Percentiles rank a stretch among this genome's conserved stretches.
Conservation (phyloP, 2,329 filamentous ascomycete species). For the Nothomitra cinnamomea region DNA sequence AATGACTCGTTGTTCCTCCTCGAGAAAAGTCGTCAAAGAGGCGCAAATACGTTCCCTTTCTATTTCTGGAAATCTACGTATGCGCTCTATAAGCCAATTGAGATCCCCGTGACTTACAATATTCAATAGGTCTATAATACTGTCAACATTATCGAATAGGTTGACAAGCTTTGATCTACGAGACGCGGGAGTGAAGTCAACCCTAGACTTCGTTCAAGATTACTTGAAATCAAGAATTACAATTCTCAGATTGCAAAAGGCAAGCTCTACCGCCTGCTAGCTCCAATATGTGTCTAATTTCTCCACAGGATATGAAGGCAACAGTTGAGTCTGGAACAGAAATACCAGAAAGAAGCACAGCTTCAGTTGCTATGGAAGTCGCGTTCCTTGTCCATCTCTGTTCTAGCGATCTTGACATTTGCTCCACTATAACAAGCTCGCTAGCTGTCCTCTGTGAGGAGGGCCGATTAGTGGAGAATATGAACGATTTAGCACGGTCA, state of each 20-base stretch:
- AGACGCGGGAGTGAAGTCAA: slow-evolving; percentile 26
- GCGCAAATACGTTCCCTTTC: slow-evolving; percentile 12
- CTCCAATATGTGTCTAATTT: slow-evolving; percentile 8
- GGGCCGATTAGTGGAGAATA: slow-evolving; percentile 35
- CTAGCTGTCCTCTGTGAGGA: slow-evolving; percentile 47
- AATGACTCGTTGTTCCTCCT: slow-evolving; percentile 11
- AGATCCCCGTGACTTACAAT: background rate
- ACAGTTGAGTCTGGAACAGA: slow-evolving; percentile 26
- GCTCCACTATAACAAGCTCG: slow-evolving; percentile 45
- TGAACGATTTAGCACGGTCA: slow-evolving; percentile 32
- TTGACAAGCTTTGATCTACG: slow-evolving; percentile 17
- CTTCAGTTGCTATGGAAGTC: slow-evolving; percentile 31
- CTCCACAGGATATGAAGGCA: slow-evolving; percentile 34
- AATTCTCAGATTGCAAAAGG: slow-evolving; percentile 22
- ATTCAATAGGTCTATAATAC: slow-evolving; percentile 25
- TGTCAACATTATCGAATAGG: slow-evolving; percentile 34
- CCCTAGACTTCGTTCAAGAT: slow-evolving; percentile 32
- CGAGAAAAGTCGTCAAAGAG: slow-evolving; percentile 1
- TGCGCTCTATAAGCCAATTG: slow-evolving; percentile 19
- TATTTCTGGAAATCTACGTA: slow-evolving; percentile 22
- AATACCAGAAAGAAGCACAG: slow-evolving; percentile 33
- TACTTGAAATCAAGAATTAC: slow-evolving; percentile 39
- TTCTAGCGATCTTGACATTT: slow-evolving; percentile 47
- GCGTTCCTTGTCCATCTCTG: slow-evolving; percentile 46
- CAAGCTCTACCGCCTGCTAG: background rate